Base-by-base conservation (phyloP, 1,139 yeast species). In the Magnusiomyces paraingens region DNA sequence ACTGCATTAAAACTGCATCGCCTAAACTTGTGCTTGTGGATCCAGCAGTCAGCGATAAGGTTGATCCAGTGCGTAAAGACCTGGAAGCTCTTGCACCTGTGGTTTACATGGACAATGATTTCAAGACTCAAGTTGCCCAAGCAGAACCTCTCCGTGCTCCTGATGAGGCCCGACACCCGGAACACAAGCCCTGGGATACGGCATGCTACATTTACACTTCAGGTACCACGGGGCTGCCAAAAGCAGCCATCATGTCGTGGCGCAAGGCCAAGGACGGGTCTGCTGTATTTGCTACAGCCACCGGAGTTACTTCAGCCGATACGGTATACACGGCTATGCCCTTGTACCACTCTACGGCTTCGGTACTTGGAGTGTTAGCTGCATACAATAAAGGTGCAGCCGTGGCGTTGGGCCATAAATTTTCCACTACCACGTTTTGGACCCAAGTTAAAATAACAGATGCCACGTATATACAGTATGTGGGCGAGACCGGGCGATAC, bases 191-290 rank as follows among this genome's bases (percentile, higher is more conserved):
- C 55, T 52, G 46, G 47, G 80, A 81, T 55, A 79, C 93, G 11
- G 83, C 88, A 39, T 78, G 84, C 58, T 76, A 88, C 62, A 87
- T 93, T 55, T 91, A 85, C 68, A 93, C 99, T 1, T 86, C 95
- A 0, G 99, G 99, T 47, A 91, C 98, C 10, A 89, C 98, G 0
- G 98, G 98, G 0, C 72, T 90, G 59, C 98, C 99, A 14, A 93
- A 93, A 70, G 88, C 97, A 3, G 98, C 96, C 3, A 84, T 88
- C 58, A 85, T 91, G 83, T 84, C 95, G 2, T 90, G 97, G 96
- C 77, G 89, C 62, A 91, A 90, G 69, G 79, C 86, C 2, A 64
- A 68, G 2, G 74, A 86, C 74, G 95, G 96, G 0, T 75, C 89
- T 1, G 71, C 78, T 8, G 66, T 86, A 44, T 89, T 88, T 67